A percentile compares a stretch with the other conserved stretches of the same genome.
These are phyloP conservation scores for Aspergillus asperescens DNA, from an alignment of 495 filamentous ascomycete genomes.

Conservation along the genomic window DNA sequence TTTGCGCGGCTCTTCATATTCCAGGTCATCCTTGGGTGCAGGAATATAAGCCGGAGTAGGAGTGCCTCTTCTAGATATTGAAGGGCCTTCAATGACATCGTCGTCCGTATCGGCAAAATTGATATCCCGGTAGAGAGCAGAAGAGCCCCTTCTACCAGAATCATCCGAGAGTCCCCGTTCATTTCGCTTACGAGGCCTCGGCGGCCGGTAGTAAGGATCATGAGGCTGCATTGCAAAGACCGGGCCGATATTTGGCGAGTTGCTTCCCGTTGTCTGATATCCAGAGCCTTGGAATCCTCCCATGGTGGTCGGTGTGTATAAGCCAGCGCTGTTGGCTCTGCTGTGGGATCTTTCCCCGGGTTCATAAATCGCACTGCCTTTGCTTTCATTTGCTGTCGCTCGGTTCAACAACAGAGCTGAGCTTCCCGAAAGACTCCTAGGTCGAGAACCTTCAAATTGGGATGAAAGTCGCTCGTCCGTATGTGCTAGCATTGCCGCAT, in stretches of 20 bases:
- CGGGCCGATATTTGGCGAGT: slow-evolving; percentile 38
- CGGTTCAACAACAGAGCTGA: slow-evolving; percentile 67
- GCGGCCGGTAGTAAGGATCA: slow-evolving; percentile 82
- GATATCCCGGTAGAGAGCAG: slow-evolving; percentile 38
- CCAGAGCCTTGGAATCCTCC: slow-evolving; percentile 63
- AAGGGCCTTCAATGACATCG: slow-evolving; percentile 42
- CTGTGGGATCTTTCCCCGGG: slow-evolving; percentile 43
- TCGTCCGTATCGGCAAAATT: slow-evolving; percentile 32
- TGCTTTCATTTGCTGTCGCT: slow-evolving; percentile 43
- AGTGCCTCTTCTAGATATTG: slow-evolving; percentile 47
- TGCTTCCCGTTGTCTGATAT: slow-evolving; percentile 30
- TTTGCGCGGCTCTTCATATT: slow-evolving; percentile 45
- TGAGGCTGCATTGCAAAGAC: slow-evolving; percentile 44
- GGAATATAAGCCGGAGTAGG: slow-evolving; percentile 49
- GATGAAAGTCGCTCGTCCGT: slow-evolving; percentile 61
- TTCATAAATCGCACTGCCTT: slow-evolving; percentile 42
- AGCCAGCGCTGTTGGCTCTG: slow-evolving; percentile 45
- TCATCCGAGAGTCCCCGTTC: slow-evolving; percentile 45
- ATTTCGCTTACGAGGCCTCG: slow-evolving; percentile 59
- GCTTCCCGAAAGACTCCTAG: slow-evolving; percentile 79
- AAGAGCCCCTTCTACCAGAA: slow-evolving; percentile 30
- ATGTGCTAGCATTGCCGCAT: slow-evolving; percentile 68
- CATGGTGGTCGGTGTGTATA: slow-evolving; percentile 64
- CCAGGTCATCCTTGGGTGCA: slow-evolving; percentile 50
- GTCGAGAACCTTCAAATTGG: slow-evolving; percentile 59